These are phyloP conservation scores for Rhodotorula sp. DNA, from an alignment of 1,284 basidiomycete species.

Conservation along the genomic window DNA sequence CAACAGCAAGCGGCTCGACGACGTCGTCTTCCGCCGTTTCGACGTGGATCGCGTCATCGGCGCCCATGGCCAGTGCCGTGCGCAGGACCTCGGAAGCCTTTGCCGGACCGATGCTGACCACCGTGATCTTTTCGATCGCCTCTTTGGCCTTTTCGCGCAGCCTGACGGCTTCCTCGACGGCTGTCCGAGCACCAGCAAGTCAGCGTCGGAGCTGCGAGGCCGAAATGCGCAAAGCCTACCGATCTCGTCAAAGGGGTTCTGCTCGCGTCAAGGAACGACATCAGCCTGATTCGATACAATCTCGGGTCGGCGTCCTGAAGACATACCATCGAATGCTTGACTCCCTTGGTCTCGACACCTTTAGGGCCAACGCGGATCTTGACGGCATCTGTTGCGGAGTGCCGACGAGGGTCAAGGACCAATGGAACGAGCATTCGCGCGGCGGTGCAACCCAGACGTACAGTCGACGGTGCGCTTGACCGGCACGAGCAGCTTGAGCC, in stretches of 20 bases:
- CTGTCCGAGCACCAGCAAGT: constrained; percentile 53
- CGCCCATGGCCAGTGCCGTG: constrained; percentile 96
- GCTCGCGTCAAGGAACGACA: background rate
- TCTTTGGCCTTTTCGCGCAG: constrained; percentile 76
- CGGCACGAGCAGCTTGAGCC: constrained; percentile 77
- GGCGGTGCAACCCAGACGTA: constrained; percentile 25
- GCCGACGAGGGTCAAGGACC: constrained; percentile 7
- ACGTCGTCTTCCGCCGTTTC: constrained; percentile 68
- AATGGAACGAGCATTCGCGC: constrained; percentile 51
- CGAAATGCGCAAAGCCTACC: constrained; percentile 57
- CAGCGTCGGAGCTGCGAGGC: background rate
- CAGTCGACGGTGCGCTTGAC: constrained; percentile 66
- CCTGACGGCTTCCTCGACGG: constrained; percentile 95
- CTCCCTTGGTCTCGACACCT: constrained; percentile 82
- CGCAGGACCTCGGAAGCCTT: constrained; percentile 89
- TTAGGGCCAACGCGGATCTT: constrained; percentile 93
- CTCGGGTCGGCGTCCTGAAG: background rate
- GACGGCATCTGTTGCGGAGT: constrained; percentile 53
- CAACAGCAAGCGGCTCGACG: constrained; percentile 82
- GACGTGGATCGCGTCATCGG: constrained; percentile 88
- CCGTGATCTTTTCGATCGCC: constrained; percentile 77
- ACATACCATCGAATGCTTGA: constrained; percentile 94
- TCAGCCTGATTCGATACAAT: constrained; percentile 1
- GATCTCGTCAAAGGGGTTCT: constrained; percentile 98
- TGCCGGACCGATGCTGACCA: constrained; percentile 85